phyloP scores from a whole-genome alignment of 176 grass and related monocot genomes.

The Rhynchospora breviuscula region DNA sequence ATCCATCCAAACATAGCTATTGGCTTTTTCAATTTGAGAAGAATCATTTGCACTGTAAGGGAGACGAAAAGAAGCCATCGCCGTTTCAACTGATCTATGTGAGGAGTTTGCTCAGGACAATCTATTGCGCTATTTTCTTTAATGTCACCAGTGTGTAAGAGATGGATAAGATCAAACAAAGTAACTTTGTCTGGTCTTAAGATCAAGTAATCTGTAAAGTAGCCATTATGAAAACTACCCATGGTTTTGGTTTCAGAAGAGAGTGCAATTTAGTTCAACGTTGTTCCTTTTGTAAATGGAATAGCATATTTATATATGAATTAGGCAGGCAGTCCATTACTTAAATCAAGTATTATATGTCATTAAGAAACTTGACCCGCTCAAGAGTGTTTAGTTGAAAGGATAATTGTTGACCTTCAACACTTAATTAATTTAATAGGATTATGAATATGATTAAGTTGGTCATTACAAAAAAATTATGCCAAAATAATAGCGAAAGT shows the following conservation, averaged over 20 bases:
- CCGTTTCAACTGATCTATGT: constrained; percentile 28
- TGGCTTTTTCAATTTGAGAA: constrained; percentile 48
- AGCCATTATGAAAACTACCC: neutral
- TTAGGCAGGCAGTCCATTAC: neutral
- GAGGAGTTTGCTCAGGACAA: constrained; percentile 36
- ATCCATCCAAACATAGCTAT: constrained; percentile 40
- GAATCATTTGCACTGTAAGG: constrained; percentile 49
- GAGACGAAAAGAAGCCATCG: constrained; percentile 57
- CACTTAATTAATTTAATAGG: neutral
- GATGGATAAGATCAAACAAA: constrained; percentile 31
- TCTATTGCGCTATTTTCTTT: constrained; percentile 38
- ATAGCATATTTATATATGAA: neutral
- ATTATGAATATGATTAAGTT: neutral
- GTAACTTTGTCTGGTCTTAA: constrained; percentile 48
- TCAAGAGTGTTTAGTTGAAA: neutral
- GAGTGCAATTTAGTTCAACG: neutral
- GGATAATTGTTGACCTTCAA: constrained; percentile 5
- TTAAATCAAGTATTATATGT: neutral
- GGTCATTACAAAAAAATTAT: neutral
- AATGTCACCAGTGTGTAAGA: constrained; percentile 47
- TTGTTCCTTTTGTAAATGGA: neutral
- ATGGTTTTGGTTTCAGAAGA: neutral
- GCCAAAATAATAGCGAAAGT: neutral
- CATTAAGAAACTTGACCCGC: neutral
- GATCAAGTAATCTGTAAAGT: constrained; percentile 46